Evolutionary conservation across 2,329 filamentous ascomycete genomes (phyloP).

Genomic region (Aspergillus tamarii): DNA sequence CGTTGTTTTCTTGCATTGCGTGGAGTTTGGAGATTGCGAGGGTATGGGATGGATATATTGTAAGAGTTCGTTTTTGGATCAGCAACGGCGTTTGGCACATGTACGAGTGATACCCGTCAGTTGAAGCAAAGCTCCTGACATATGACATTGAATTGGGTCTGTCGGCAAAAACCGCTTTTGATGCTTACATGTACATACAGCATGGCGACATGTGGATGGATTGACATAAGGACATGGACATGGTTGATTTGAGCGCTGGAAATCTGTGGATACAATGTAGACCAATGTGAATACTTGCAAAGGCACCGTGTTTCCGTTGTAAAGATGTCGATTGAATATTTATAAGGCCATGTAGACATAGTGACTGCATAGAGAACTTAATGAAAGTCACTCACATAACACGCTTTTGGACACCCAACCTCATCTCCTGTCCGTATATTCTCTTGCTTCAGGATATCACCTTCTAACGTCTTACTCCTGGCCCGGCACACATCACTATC

Average conservation of each 20-base stretch:
- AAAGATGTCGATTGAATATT: neutral
- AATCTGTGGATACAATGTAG: neutral
- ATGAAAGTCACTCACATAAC: constrained; percentile 3
- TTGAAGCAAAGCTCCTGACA: constrained; percentile 27
- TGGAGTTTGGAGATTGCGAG: constrained; percentile 1
- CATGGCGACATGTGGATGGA: neutral
- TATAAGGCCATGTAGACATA: neutral
- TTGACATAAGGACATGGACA: neutral
- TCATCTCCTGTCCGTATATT: neutral
- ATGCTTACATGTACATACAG: neutral
- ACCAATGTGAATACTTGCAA: neutral
- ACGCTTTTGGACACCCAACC: neutral
- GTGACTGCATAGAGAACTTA: neutral
- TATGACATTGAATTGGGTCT: constrained; percentile 3
- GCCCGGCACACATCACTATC: neutral
- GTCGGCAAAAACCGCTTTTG: neutral
- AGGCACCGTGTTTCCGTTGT: neutral
- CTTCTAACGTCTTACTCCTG: neutral
- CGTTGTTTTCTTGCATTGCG: neutral
- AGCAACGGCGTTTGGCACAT: constrained; percentile 3
- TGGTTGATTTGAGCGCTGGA: neutral
- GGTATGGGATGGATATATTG: constrained; percentile 1
- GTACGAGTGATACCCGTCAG: constrained; percentile 25
- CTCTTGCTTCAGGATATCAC: neutral
- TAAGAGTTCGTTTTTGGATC: constrained; percentile 12